Conservation (phyloP, 441 rosid genomes). For the Theobroma grandiflorum region DNA sequence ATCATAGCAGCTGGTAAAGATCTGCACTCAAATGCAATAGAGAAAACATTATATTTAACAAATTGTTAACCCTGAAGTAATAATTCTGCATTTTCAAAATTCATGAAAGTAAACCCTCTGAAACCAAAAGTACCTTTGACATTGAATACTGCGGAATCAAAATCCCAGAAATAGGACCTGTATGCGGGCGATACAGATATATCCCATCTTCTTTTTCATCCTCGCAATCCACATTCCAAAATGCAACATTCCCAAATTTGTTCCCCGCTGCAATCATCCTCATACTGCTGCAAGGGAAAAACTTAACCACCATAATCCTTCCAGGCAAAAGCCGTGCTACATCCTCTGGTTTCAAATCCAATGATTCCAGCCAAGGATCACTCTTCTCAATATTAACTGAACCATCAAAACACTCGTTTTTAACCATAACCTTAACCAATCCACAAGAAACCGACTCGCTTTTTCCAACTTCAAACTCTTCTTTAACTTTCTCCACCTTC, state of each 20-base stretch:
- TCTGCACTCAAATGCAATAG: conserved; percentile 46
- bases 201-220: conserved; percentile 54
- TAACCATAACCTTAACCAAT: conserved; percentile 26
- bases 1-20: conserved; percentile 69
- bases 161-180: conserved; percentile 67
- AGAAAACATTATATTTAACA: not conserved
- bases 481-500: conserved; percentile 18
- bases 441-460: not conserved
- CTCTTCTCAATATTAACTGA: conserved; percentile 40
- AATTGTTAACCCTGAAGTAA: not conserved
- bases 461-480: conserved; percentile 29
- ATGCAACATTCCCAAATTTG: conserved; percentile 68
- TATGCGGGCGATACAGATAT: conserved; percentile 62
- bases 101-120: not conserved
- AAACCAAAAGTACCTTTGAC: conserved; percentile 60
- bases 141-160: conserved; percentile 57
- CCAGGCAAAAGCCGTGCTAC: conserved; percentile 71
- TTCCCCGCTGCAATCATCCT: conserved; percentile 77
- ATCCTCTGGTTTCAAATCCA: conserved; percentile 63
- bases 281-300: conserved; percentile 59
- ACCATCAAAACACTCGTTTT: conserved; percentile 28
- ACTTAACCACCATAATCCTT: conserved; percentile 60
- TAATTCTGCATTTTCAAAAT: not conserved
- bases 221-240: conserved; percentile 70
- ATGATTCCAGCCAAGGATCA: conserved; percentile 41